Percentiles rank a stretch among this genome's conserved stretches.
These are phyloP conservation scores for Globisporangium irregulare DNA, from an alignment of 352 stramenopile species.

Conservation along the genomic window DNA sequence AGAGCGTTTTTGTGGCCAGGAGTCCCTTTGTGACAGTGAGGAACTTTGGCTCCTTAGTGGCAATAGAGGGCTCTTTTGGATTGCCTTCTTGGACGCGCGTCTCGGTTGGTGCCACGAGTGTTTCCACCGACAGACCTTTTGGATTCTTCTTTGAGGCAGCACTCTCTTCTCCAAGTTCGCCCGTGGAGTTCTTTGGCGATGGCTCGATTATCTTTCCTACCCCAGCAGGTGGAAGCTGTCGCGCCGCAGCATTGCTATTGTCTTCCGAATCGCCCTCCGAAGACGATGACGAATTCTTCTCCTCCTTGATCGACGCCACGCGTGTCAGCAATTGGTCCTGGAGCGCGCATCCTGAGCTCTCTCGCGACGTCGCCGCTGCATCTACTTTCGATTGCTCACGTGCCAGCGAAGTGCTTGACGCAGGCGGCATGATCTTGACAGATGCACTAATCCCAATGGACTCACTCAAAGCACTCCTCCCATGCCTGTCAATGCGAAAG, in stretches of 20 bases:
- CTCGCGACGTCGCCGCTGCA: background rate
- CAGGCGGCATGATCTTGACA: background rate
- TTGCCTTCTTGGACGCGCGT: background rate
- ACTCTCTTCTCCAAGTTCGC: background rate
- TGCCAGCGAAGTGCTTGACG: background rate
- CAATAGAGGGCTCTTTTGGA: background rate
- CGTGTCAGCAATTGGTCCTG: background rate
- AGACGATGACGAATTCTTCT: constrained; percentile 8
- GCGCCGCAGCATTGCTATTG: background rate
- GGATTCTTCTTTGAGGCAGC: background rate
- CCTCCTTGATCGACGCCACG: constrained; percentile 9
- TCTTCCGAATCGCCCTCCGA: constrained; percentile 1
- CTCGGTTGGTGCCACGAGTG: background rate
- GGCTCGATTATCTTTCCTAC: background rate
- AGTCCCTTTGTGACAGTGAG: constrained; percentile 11
- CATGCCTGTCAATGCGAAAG: constrained; percentile 1
- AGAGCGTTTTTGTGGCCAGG: constrained; percentile 2
- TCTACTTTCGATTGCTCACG: background rate
- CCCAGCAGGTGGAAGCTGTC: background rate
- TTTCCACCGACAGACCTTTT: background rate
- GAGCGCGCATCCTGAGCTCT: background rate
- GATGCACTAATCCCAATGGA: background rate
- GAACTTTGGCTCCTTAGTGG: constrained; percentile 15
- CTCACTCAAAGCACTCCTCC: background rate
- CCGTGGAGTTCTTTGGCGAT: background rate